Conservation (phyloP, 768 basidiomycete species). For the Leucocoprinus sp. region DNA sequence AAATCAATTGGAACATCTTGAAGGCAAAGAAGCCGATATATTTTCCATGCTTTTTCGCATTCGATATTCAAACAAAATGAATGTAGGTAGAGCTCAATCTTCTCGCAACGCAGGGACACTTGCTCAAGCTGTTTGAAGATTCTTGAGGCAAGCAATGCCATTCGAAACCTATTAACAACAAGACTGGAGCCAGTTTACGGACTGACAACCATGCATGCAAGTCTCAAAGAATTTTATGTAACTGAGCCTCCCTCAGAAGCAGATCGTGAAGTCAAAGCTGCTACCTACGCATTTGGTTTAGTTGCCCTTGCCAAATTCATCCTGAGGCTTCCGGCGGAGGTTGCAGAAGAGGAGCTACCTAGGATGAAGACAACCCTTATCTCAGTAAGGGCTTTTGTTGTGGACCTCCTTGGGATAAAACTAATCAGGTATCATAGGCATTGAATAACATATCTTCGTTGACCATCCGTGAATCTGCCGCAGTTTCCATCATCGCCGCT, state of each 20-base stretch:
- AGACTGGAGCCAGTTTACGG: slow-evolving; percentile 81
- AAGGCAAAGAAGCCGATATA: slow-evolving; percentile 73
- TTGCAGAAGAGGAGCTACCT: slow-evolving; percentile 83
- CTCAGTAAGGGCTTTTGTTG: slow-evolving; percentile 36
- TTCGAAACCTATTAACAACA: slow-evolving; percentile 65
- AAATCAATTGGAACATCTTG: slow-evolving; percentile 62
- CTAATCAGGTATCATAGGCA: slow-evolving; percentile 33
- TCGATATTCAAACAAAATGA: slow-evolving; percentile 63
- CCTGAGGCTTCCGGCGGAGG: slow-evolving; percentile 69
- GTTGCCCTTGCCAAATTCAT: slow-evolving; percentile 81
- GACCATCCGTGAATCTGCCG: slow-evolving; percentile 79
- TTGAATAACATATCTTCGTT: slow-evolving; percentile 65
- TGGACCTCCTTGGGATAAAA: background rate
- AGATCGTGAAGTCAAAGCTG: slow-evolving; percentile 47
- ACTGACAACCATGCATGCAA: slow-evolving; percentile 73
- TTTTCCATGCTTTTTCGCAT: slow-evolving; percentile 64
- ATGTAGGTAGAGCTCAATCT: slow-evolving; percentile 36
- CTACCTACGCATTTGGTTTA: slow-evolving; percentile 75
- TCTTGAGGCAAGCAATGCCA: slow-evolving; percentile 73
- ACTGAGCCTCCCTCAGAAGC: slow-evolving; percentile 35
- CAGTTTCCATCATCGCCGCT: slow-evolving; percentile 74
- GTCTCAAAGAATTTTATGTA: slow-evolving; percentile 54
- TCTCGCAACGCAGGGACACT: slow-evolving; percentile 2
- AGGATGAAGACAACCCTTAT: slow-evolving; percentile 66
- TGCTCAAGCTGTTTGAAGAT: slow-evolving; percentile 38